Evolutionary conservation across 2,329 filamentous ascomycete species (phyloP).

Genomic region (Fusarium concolor): DNA sequence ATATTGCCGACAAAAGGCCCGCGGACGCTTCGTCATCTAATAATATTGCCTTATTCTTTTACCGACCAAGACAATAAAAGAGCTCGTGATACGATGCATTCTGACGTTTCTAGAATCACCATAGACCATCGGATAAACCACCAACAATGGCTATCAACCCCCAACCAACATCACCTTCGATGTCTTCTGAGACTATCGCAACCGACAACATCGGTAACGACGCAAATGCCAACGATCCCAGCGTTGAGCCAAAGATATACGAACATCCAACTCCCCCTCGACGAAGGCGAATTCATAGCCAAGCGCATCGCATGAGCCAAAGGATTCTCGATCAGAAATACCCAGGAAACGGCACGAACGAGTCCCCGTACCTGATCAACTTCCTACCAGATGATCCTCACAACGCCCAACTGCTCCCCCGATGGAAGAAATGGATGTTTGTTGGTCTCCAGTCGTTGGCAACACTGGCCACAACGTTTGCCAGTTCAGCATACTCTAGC

Average conservation of each 20-base stretch:
- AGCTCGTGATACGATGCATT: background rate
- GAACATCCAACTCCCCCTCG: background rate
- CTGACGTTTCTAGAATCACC: background rate
- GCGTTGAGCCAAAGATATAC: background rate
- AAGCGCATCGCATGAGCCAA: background rate
- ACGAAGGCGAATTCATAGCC: fast-evolving
- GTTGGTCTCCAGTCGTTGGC: slow-evolving; percentile 66
- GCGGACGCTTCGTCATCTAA: background rate
- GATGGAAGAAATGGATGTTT: slow-evolving; percentile 71
- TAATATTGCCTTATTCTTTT: too few species aligned
- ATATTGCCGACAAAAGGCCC: slow-evolving; percentile 5
- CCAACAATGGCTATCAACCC: background rate
- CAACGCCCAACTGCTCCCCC: slow-evolving; percentile 70
- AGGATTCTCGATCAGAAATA: slow-evolving; percentile 53
- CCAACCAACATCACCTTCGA: background rate
- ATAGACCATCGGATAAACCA: too few species aligned
- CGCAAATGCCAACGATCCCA: background rate
- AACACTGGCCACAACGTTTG: slow-evolving; percentile 75
- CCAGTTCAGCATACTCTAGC: slow-evolving; percentile 73
- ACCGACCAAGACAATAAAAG: background rate
- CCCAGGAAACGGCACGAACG: slow-evolving; percentile 69
- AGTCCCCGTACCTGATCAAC: slow-evolving; percentile 75
- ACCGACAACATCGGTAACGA: background rate
- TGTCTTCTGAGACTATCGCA: background rate
- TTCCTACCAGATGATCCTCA: slow-evolving; percentile 75